Conservation (phyloP, 2,329 filamentous ascomycete genomes). For the Aspergillus spinulosporus region DNA sequence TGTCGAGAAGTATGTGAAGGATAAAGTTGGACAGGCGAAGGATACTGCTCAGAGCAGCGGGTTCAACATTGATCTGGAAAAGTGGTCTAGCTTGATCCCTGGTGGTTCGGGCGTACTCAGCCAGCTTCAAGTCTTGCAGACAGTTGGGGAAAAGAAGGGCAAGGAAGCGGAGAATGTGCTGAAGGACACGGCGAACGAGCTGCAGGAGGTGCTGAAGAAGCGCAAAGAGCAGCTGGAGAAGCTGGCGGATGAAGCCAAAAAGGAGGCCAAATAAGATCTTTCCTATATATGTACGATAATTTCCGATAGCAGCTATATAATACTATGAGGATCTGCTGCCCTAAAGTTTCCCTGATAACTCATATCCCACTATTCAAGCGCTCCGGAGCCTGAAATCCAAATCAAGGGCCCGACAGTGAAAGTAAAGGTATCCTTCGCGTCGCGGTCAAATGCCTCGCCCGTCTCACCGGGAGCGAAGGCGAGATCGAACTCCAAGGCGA, state of each 20-base stretch:
- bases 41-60: conserved; percentile 41
- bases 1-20: conserved; percentile 62
- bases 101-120: conserved; percentile 64
- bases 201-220: conserved; percentile 25
- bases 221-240: conserved; percentile 24
- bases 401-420: background rate
- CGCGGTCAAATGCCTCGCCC: background rate
- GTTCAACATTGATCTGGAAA: conserved; percentile 50
- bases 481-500: conserved; percentile 4
- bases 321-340: background rate
- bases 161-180: conserved; percentile 68
- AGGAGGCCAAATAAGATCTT: conserved; percentile 17
- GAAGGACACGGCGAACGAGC: conserved; percentile 61
- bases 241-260: conserved; percentile 22
- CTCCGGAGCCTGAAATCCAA: background rate
- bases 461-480: background rate
- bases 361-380: no score
- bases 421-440: conserved; percentile 3
- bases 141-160: conserved; percentile 67
- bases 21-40: conserved; percentile 61
- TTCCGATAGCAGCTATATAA: background rate
- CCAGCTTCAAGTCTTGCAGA: conserved; percentile 64
- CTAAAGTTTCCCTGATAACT: no score
- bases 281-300: background rate
- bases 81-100: conserved; percentile 67